Evolutionary conservation across 768 basidiomycete genomes (phyloP), one percentile per base, ranked within the genome.

Genomic region (Crassisporium funariophilum): DNA sequence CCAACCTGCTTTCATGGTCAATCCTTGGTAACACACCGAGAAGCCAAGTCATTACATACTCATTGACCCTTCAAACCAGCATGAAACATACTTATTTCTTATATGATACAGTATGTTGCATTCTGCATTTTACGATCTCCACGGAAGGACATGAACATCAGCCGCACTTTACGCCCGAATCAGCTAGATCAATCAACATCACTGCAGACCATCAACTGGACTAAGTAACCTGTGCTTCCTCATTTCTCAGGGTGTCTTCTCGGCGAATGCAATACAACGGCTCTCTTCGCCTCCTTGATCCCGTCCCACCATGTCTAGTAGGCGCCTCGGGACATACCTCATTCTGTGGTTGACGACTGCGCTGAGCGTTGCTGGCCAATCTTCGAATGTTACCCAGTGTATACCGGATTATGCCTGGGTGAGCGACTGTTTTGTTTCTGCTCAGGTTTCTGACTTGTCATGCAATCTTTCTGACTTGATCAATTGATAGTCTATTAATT

Each of bases 361-460:
- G 17, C 44, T 55, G 21, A 49, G 44, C 25, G 63, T 63, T 25
- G 52, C 44, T 44, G 64, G 66, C 5, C 74, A 74, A 51, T 53
- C 49, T 17, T 71, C 74, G 0, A 59, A 70, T 42, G 71, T 75
- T 21, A 67, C 63, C 5, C 54, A 54, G 5, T 76, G 75, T 46
- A 54, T 63, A 17, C 43, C 65, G 11, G 53, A 56, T 12, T 75
- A 66, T 54, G 46, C 58, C 42, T 76, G 75, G 75, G 75, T 73
- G 41, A 35, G 58, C 52, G 11, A 21, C 36, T 33, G 3, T 20
- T 20, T 29, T 25, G 13, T 42, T 29, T 40, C 23, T 9, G 37
- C 33, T 22, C 17, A 24, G 17, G 39, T 9, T 11, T 31, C 29
- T 31, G 29, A 31, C 29, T n/a, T 7, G 13, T 29, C 13, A 7